phyloP scores from a whole-genome alignment of 129 eudicot species.

The Escallonia herrerae region DNA sequence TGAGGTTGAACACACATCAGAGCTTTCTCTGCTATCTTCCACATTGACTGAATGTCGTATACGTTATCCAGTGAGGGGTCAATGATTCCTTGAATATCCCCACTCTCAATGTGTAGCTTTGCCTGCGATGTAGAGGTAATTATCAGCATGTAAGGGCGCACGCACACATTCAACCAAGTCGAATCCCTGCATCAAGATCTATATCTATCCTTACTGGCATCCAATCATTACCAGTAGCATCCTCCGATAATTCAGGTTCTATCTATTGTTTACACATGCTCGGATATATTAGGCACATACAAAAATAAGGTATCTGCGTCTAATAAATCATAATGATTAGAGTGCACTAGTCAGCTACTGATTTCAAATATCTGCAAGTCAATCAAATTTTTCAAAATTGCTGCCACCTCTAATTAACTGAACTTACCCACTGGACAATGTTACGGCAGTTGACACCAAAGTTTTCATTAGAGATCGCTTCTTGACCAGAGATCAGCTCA shows the following conservation, averaged over 20 bases:
- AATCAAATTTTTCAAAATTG: too few species aligned
- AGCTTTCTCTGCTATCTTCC: constrained; percentile 98
- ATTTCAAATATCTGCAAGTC: too few species aligned
- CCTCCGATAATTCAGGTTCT: too few species aligned
- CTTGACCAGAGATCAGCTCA: constrained; percentile 95
- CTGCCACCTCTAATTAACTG: not conserved
- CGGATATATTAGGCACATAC: too few species aligned
- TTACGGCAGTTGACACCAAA: constrained; percentile 87
- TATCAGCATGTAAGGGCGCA: not conserved
- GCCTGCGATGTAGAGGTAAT: constrained; percentile 44
- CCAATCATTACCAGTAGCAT: too few species aligned
- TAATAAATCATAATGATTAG: too few species aligned
- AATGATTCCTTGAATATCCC: constrained; percentile 93
- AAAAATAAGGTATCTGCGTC: too few species aligned
- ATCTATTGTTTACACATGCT: too few species aligned
- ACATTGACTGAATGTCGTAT: constrained; percentile 94
- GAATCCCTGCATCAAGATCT: too few species aligned
- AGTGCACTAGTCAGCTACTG: too few species aligned
- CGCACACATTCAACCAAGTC: too few species aligned
- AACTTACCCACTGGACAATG: constrained; percentile 95
- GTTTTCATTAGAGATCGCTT: constrained; percentile 86
- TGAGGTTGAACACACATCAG: constrained; percentile 90
- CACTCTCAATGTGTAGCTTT: constrained; percentile 82
- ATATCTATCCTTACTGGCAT: too few species aligned
- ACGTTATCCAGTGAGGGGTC: constrained; percentile 62